A percentile compares a stretch with the other conserved stretches of the same genome.
These are phyloP conservation scores for Pseudopyrenochaeta lycopersici DNA, from an alignment of 2,329 filamentous ascomycete species.

Conservation along the genomic window DNA sequence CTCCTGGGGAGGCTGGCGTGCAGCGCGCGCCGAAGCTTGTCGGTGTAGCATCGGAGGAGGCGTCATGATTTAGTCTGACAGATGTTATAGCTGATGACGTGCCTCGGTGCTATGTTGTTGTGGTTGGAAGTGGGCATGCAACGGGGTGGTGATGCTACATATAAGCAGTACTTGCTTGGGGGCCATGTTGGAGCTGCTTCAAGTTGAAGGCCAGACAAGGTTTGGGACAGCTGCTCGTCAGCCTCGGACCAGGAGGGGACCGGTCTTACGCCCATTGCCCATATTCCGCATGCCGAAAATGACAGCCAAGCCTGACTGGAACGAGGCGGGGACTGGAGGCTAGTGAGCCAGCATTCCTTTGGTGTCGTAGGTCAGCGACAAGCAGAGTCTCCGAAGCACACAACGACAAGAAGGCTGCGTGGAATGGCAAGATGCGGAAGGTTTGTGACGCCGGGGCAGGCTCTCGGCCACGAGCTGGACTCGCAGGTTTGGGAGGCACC, in stretches of 20 bases:
- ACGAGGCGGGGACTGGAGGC: conserved; percentile 24
- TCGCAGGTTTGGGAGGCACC: conserved; percentile 26
- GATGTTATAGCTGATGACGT: not conserved
- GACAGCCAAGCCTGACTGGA: conserved; percentile 24
- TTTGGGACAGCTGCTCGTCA: conserved; percentile 36
- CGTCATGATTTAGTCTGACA: conserved; percentile 5
- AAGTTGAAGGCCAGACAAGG: conserved; percentile 19
- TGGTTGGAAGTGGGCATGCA: too few relatives aligned
- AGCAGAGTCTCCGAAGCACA: too few relatives aligned
- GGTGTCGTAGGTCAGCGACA: conserved; percentile 20
- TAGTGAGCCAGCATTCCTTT: conserved; percentile 31
- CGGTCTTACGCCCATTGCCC: conserved; percentile 43
- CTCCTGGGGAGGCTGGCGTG: conserved; percentile 25
- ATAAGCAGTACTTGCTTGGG: not conserved
- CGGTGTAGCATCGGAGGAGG: conserved; percentile 11
- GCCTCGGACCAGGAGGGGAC: conserved; percentile 37
- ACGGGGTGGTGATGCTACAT: not conserved
- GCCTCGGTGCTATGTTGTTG: not conserved
- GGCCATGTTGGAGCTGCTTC: not conserved
- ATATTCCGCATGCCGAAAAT: conserved; percentile 31
- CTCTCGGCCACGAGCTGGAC: conserved; percentile 21
- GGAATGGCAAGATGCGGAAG: conserved; percentile 14
- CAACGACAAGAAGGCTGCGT: conserved; percentile 13
- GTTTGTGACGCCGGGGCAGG: conserved; percentile 20
- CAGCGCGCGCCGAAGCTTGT: conserved; percentile 15